Evolutionary conservation across 805 yeast species (phyloP), one percentile per base, ranked within the genome.

Genomic region (Candida boidinii): DNA sequence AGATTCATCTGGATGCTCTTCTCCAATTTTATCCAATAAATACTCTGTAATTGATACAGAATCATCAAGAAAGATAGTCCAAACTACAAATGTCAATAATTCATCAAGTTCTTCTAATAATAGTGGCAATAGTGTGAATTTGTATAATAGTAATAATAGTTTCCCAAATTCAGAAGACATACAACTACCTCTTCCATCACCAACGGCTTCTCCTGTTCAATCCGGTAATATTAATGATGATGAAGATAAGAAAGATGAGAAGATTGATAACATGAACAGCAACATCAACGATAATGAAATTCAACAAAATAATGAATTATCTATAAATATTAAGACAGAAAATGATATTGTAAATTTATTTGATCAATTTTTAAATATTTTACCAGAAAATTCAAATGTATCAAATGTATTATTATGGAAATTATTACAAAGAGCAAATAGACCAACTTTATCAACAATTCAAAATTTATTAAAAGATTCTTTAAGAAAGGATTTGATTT

Each of bases 401-500:
- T 51, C 66, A 68, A 41, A 62, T 69, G 18, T 74, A 63, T 53
- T 57, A 16, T 28, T 55, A 12, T 53, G 59, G 53, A 65, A 66
- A 38, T 53, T 84, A 29, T 54, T 86, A 22, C 75, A 74, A 38
- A 62, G 64, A 34, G 66, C 77, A 27, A 73, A 76, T 43, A 62
- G 92, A 32, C 51, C 69, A 14, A 66, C 83, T 4, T 61, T 86
- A 33, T 76, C 86, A 29, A 63, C 78, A 10, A 55, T 86, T 33
- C 65, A 70, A 20, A 65, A 68, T 11, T 45, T 68, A 2, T 61
- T 84, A 11, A 66, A 67, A 19, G 53, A 58, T 6, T 68, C 76
- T 9, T 66, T 92, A 47, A 72, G 75, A 43, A 72, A 90, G 47
- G 97, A 92, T 48, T 56, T 92, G 26, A 53, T 90, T 8, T 51